phyloP scores from a whole-genome alignment of 305 asterid genomes.

The Solanum hybrid region DNA sequence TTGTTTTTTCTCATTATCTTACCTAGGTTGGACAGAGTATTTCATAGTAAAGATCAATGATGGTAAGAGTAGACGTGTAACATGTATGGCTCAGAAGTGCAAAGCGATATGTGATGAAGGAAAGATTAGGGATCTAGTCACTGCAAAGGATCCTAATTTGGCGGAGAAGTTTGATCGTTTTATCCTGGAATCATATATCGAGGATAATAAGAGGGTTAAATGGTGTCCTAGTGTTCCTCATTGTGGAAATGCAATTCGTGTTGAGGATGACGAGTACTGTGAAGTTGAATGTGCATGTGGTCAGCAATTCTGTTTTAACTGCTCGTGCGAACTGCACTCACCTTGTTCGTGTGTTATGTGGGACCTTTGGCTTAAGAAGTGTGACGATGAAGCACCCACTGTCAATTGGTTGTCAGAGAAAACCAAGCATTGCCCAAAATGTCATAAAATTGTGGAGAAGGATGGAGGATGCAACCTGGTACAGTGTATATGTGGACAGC shows the following conservation, averaged over 20 bases:
- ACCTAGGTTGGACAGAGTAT: slow-evolving; percentile 47
- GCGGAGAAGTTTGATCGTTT: slow-evolving; percentile 38
- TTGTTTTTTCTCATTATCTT: neutral
- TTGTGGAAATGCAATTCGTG: slow-evolving; percentile 48
- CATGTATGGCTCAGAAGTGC: slow-evolving; percentile 58
- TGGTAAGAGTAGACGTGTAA: slow-evolving; percentile 39
- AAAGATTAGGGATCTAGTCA: slow-evolving; percentile 29
- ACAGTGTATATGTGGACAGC: slow-evolving; percentile 38
- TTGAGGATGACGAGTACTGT: slow-evolving; percentile 27
- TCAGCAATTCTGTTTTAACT: slow-evolving; percentile 41
- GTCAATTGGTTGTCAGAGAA: slow-evolving; percentile 27
- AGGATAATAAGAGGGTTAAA: slow-evolving; percentile 45
- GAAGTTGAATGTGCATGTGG: slow-evolving; percentile 51
- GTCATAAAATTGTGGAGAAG: slow-evolving; percentile 42
- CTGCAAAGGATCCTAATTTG: slow-evolving; percentile 25
- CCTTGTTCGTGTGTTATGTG: slow-evolving; percentile 60
- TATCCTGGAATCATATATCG: slow-evolving; percentile 51
- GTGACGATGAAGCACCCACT: slow-evolving; percentile 23
- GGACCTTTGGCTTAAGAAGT: slow-evolving; percentile 38
- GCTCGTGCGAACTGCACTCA: slow-evolving; percentile 40
- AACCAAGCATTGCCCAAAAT: slow-evolving; percentile 41
- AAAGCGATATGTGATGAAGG: slow-evolving; percentile 46
- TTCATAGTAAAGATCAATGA: slow-evolving; percentile 43
- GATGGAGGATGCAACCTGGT: slow-evolving; percentile 54
- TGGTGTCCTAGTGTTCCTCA: slow-evolving; percentile 62